These are phyloP conservation scores for Plasmodium chabaudi DNA, from an alignment of 169 alveolate genomes.

Conservation along the genomic window DNA sequence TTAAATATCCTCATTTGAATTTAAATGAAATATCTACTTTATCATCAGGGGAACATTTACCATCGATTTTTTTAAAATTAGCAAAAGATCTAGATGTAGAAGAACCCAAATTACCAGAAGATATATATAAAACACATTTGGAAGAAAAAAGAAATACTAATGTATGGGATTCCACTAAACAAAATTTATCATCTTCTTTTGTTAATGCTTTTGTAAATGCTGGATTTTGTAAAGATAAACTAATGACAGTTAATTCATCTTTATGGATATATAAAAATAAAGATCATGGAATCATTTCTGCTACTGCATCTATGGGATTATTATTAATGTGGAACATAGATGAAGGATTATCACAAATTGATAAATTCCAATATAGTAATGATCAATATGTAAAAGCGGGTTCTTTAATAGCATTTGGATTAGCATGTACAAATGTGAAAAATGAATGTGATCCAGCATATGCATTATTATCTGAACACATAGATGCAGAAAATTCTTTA, in stretches of 20 bases:
- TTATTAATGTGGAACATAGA: constrained; percentile 98
- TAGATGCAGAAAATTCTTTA: constrained; percentile 86
- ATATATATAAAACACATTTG: constrained; percentile 92
- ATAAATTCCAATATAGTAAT: constrained; percentile 94
- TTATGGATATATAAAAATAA: constrained; percentile 96
- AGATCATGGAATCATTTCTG: constrained; percentile 95
- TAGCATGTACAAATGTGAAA: constrained; percentile 93
- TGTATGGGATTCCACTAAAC: constrained; percentile 94
- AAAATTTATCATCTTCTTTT: constrained; percentile 96
- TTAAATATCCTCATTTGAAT: constrained; percentile 52
- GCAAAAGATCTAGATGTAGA: constrained; percentile 96
- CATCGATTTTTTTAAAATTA: constrained; percentile 89
- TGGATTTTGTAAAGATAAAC: constrained; percentile 96
- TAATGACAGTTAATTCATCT: constrained; percentile 89
- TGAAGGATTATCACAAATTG: constrained; percentile 94
- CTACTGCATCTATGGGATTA: constrained; percentile 97
- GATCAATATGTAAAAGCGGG: constrained; percentile 97
- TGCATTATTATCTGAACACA: constrained; percentile 95
- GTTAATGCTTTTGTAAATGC: constrained; percentile 99
- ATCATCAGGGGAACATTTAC: constrained; percentile 90
- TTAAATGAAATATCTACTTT: constrained; percentile 79
- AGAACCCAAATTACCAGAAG: constrained; percentile 97
- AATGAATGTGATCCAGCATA: constrained; percentile 96
- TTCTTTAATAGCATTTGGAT: constrained; percentile 94
- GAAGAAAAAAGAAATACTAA: constrained; percentile 88